phyloP scores from a whole-genome alignment of 1,284 basidiomycete genomes.

The Takashimella tepidaria region DNA sequence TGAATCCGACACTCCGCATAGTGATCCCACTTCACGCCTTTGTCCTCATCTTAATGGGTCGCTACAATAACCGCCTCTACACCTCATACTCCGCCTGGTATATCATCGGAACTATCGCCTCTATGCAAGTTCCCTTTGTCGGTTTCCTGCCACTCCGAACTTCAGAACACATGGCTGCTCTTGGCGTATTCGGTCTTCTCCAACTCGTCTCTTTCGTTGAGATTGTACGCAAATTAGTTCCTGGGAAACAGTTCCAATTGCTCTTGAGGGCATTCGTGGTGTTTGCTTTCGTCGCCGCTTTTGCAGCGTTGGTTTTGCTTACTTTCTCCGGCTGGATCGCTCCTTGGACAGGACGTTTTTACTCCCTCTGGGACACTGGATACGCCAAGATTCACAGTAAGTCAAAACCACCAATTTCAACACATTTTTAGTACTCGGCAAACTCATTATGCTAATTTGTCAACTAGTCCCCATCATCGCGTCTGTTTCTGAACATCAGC shows the following conservation, averaged over 20 bases:
- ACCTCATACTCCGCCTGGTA: constrained; percentile 97
- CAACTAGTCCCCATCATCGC: constrained; percentile 85
- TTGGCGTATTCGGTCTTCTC: constrained; percentile 93
- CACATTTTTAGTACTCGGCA: not conserved
- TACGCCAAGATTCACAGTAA: constrained; percentile 85
- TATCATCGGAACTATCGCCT: constrained; percentile 90
- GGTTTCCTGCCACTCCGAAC: constrained; percentile 98
- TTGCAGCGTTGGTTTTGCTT: constrained; percentile 65
- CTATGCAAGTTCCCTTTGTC: constrained; percentile 99
- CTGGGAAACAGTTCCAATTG: constrained; percentile 86
- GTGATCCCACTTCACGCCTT: constrained; percentile 95
- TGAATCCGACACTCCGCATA: constrained; percentile 11
- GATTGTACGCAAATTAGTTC: constrained; percentile 80
- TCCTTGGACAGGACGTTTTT: constrained; percentile 99
- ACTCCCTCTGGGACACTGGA: constrained; percentile 98
- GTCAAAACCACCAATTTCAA: constrained; percentile 20
- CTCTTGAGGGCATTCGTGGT: constrained; percentile 69
- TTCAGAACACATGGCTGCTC: constrained; percentile 97
- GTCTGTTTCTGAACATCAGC: constrained; percentile 99
- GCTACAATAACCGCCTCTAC: constrained; percentile 87
- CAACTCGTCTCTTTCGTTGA: constrained; percentile 95
- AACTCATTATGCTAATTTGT: constrained; percentile 2
- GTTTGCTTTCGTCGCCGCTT: constrained; percentile 66
- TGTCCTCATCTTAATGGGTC: constrained; percentile 92
- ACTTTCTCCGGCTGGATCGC: constrained; percentile 96